phyloP scores from a whole-genome alignment of 768 basidiomycete species.

The Lactifluus subvellereus region DNA sequence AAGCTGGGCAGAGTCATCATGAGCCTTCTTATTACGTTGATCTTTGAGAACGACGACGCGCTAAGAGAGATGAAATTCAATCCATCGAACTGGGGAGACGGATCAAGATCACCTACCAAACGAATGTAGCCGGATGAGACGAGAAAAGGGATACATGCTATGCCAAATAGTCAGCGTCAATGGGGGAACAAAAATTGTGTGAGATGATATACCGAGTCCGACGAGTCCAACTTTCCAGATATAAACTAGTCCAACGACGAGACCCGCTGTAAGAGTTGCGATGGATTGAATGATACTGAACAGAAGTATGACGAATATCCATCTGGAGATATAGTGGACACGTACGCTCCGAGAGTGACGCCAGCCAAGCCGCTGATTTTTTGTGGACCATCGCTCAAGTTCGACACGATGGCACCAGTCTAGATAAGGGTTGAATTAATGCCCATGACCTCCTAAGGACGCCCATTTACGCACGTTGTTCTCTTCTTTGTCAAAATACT shows the following conservation, averaged over 20 bases:
- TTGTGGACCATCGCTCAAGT: constrained; percentile 75
- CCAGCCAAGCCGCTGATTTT: constrained; percentile 83
- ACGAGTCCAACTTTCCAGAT: constrained; percentile 77
- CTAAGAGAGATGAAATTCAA: constrained; percentile 28
- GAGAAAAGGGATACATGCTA: constrained; percentile 62
- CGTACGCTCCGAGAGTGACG: constrained; percentile 65
- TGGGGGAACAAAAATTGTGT: not conserved
- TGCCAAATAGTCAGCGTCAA: not conserved
- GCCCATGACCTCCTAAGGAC: constrained; percentile 9
- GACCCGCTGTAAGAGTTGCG: constrained; percentile 59
- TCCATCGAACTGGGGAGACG: not conserved
- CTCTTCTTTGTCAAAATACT: constrained; percentile 80
- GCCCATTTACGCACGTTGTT: constrained; percentile 52
- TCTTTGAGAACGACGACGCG: constrained; percentile 85
- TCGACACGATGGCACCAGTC: constrained; percentile 73
- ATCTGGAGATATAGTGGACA: constrained; percentile 29
- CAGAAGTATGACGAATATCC: not conserved
- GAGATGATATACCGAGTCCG: constrained; percentile 51
- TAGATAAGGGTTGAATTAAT: constrained; percentile 27
- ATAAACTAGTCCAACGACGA: constrained; percentile 65
- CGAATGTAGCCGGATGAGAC: constrained; percentile 76
- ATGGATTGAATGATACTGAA: constrained; percentile 65
- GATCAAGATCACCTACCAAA: constrained; percentile 40
- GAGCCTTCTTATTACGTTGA: constrained; percentile 67
- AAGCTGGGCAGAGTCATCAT: constrained; percentile 75